These are phyloP conservation scores for Wickerhamomyces tratensis DNA, from an alignment of 805 yeast genomes.

Conservation along the genomic window DNA sequence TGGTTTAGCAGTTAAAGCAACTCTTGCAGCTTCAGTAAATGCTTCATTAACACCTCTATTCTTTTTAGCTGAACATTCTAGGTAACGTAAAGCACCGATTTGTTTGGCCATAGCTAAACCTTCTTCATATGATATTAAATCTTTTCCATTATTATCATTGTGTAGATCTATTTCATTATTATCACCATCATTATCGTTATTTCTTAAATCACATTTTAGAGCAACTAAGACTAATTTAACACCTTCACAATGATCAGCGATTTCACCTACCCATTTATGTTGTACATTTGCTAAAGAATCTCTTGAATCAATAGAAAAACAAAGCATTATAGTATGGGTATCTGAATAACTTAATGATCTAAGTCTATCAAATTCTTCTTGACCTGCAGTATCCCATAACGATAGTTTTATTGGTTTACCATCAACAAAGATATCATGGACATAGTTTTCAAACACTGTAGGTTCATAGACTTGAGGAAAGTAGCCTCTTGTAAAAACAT, in stretches of 20 bases:
- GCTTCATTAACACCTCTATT: slow-evolving; percentile 99
- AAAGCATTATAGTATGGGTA: slow-evolving; percentile 94
- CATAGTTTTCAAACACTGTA: slow-evolving; percentile 94
- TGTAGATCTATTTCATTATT: slow-evolving; percentile 11
- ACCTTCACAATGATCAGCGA: slow-evolving; percentile 94
- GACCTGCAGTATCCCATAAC: slow-evolving; percentile 98
- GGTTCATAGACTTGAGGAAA: slow-evolving; percentile 98
- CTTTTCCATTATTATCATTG: slow-evolving; percentile 26
- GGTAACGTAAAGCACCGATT: slow-evolving; percentile 88
- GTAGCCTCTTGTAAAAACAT: slow-evolving; percentile 94
- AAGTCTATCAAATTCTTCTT: slow-evolving; percentile 93
- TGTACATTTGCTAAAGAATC: slow-evolving; percentile 94
- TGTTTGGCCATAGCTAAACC: slow-evolving; percentile 88
- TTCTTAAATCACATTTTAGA: slow-evolving; percentile 85
- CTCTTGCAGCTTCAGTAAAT: slow-evolving; percentile 96
- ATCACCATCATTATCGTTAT: slow-evolving; percentile 43
- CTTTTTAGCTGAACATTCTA: slow-evolving; percentile 94
- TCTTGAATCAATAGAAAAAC: slow-evolving; percentile 88
- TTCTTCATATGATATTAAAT: slow-evolving; percentile 80
- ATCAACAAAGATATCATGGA: slow-evolving; percentile 93
- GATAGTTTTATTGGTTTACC: slow-evolving; percentile 88
- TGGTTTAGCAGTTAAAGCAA: slow-evolving; percentile 84
- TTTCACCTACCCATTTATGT: slow-evolving; percentile 95
- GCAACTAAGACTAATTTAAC: slow-evolving; percentile 92
- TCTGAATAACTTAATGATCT: slow-evolving; percentile 90